A percentile compares a stretch with the other conserved stretches of the same genome.
Evolutionary conservation across 1,139 yeast species (phyloP).

Genomic region (Candida gigantensis): DNA sequence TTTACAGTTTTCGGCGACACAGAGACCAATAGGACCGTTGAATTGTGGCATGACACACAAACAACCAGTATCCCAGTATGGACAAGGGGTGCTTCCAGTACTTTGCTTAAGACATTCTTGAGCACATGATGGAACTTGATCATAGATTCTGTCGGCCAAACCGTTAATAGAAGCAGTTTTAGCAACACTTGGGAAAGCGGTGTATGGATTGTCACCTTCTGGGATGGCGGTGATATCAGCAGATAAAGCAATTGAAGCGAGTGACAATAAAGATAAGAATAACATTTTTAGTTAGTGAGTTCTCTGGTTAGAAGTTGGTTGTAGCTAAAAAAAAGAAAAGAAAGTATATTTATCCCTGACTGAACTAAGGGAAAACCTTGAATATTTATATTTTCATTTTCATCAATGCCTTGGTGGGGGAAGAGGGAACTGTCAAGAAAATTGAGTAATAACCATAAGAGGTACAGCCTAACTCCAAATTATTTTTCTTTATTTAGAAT

Average conservation of each 20-base stretch:
- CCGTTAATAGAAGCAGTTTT: slow-evolving; percentile 44
- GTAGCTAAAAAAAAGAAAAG: no score
- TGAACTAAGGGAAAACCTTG: no score
- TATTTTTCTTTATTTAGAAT: not conserved
- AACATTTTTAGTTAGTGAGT: not conserved
- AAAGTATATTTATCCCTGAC: no score
- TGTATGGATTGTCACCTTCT: slow-evolving; percentile 10
- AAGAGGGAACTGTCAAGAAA: no score
- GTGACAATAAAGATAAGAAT: not conserved
- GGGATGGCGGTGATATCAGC: not conserved
- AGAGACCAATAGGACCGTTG: slow-evolving; percentile 27
- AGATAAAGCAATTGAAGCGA: not conserved
- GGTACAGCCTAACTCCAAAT: no score
- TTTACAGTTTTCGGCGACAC: slow-evolving; percentile 30
- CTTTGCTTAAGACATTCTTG: slow-evolving; percentile 26
- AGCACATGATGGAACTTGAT: slow-evolving; percentile 31
- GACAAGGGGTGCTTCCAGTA: slow-evolving; percentile 32
- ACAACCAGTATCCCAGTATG: slow-evolving; percentile 44
- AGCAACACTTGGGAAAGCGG: slow-evolving; percentile 39
- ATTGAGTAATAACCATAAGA: no score
- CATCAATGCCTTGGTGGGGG: no score
- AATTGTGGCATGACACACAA: slow-evolving; percentile 36
- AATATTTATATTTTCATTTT: no score
- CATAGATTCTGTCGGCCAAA: slow-evolving; percentile 41
- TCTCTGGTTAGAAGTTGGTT: not conserved